Evolutionary conservation across 2,329 filamentous ascomycete genomes (phyloP), one percentile per base, ranked within the genome.

Genomic region (Bertia moriformis): DNA sequence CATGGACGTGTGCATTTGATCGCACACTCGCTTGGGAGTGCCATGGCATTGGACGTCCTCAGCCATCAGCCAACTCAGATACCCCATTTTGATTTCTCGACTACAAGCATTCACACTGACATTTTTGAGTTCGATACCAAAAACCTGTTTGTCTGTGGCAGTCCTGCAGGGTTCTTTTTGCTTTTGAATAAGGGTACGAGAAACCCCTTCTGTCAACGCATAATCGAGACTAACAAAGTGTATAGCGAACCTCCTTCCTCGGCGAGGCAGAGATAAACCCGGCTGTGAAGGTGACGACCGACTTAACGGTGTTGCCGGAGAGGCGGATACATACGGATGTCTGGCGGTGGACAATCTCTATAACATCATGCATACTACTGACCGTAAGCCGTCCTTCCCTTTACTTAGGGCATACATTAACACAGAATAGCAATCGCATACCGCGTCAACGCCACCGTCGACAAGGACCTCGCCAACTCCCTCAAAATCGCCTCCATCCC

Each of bases 41-140:
- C 78, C 17, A 81, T 82, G 70, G 70, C 76, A 3, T 59, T 80
- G 40, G 77, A 82, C 48, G 75, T 82, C 29, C 61, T 82, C n/a
- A 77, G 71, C 41, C 66, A 71, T 30, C 77, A 82, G 48, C 77
- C 77, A 10, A 80, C 73, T 2, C 57, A 58, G 15, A 56, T 78
- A n/a, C 64, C 32, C 17, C 10, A 17, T 15, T 14, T 35, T 17
- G 32, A 35, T 17, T 35, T 35, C 15, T 7, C 15, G 7, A 17
- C 10, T 13, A 35, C 32, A 40, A 39, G 12, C 27, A 29, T 3
- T 18, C 36, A 67, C 41, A 57, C 61, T 17, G 32, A 67, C 20
- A 59, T 71, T 30, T 78, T 82, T 49, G 71, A 80, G 43, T 82
- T 82, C 53, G 67, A 80, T 51, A 79, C 76, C 0, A 69, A 63